A percentile compares a stretch with the other conserved stretches of the same genome.
These are phyloP conservation scores for Amylocarpus encephaloides DNA, from an alignment of 2,329 filamentous ascomycete genomes.

Conservation along the genomic window DNA sequence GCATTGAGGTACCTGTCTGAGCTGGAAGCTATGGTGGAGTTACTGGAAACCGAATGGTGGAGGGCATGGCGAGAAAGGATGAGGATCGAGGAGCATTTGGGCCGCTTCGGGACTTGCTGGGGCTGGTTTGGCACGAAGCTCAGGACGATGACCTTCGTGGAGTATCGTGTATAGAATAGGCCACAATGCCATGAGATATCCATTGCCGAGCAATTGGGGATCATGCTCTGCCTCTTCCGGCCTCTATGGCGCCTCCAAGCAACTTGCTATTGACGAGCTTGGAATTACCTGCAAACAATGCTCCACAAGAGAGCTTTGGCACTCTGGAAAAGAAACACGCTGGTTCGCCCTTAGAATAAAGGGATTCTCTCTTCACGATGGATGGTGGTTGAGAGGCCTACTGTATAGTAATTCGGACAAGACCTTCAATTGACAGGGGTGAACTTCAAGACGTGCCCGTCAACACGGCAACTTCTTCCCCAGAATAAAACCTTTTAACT, in stretches of 20 bases:
- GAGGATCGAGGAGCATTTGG: background rate
- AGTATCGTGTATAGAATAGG: conserved; percentile 25
- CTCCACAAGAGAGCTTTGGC: too few relatives aligned
- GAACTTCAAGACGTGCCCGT: conserved; percentile 24
- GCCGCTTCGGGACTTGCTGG: background rate
- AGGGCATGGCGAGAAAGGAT: background rate
- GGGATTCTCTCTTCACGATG: background rate
- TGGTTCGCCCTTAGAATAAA: too few relatives aligned
- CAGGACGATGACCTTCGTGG: background rate
- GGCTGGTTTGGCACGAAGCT: background rate
- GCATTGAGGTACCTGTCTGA: conserved; percentile 30
- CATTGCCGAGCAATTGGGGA: conserved; percentile 3
- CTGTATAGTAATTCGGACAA: background rate
- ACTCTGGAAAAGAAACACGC: too few relatives aligned
- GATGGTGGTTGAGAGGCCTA: background rate
- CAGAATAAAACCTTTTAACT: conserved; percentile 10
- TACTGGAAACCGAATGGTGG: background rate
- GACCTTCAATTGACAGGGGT: background rate
- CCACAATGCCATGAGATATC: conserved; percentile 24
- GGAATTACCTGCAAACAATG: too few relatives aligned
- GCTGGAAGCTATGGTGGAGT: background rate
- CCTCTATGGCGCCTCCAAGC: too few relatives aligned
- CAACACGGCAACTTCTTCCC: conserved; percentile 12
- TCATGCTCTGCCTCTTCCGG: background rate
- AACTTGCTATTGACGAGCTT: too few relatives aligned